Percentiles rank a stretch among this genome's conserved stretches.
Conservation (phyloP, 2,329 filamentous ascomycete species). For the Bipolaris cookei region DNA sequence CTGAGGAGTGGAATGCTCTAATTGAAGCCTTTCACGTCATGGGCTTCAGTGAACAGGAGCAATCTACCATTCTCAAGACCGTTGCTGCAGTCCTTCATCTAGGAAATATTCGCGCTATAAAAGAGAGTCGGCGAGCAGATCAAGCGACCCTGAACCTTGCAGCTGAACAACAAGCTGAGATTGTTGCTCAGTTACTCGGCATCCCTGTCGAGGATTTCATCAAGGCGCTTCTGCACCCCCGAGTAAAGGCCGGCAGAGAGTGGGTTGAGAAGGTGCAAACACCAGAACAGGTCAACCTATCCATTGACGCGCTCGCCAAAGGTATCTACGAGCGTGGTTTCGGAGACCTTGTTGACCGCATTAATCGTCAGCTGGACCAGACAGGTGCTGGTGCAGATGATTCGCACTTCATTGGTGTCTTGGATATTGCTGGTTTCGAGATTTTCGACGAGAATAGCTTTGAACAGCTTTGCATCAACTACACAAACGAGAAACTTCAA, state of each 20-base stretch:
- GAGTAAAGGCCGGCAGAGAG: conserved; percentile 92
- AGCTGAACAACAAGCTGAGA: conserved; percentile 74
- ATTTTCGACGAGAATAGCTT: conserved; percentile 99
- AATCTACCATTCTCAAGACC: conserved; percentile 80
- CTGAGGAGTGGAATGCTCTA: conserved; percentile 85
- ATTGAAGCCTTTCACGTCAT: conserved; percentile 95
- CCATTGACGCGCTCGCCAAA: conserved; percentile 90
- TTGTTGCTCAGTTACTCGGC: conserved; percentile 82
- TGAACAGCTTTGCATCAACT: conserved; percentile 99
- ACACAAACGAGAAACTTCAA: conserved; percentile 98
- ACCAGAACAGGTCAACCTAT: conserved; percentile 89
- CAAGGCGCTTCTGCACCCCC: conserved; percentile 86
- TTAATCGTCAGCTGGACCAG: conserved; percentile 91
- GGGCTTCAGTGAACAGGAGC: conserved; percentile 87
- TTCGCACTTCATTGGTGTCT: conserved; percentile 93
- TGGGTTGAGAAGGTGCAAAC: conserved; percentile 99
- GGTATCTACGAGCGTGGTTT: conserved; percentile 98
- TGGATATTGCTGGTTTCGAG: conserved; percentile 98
- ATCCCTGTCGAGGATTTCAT: conserved; percentile 85
- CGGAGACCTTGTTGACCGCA: conserved; percentile 86
- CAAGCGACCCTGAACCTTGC: conserved; percentile 84
- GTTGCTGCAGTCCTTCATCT: conserved; percentile 91
- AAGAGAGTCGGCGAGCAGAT: conserved; percentile 88
- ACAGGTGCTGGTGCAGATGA: conserved; percentile 83
- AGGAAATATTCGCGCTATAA: conserved; percentile 87